Evolutionary conservation across 2,329 filamentous ascomycete genomes (phyloP).

Genomic region (Pestalotiopsis sp.): DNA sequence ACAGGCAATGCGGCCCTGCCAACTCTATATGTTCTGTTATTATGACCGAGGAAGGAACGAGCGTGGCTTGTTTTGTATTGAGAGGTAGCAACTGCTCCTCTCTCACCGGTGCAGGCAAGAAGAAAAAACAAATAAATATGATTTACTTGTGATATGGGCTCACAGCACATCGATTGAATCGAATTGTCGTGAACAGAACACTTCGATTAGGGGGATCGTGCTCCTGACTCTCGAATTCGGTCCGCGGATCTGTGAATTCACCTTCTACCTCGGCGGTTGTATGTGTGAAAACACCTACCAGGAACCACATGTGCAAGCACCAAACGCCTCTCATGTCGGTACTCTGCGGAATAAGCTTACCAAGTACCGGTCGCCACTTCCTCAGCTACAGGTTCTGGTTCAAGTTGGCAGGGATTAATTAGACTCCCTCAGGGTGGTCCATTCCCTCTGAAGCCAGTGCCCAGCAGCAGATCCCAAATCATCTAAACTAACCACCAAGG

Average conservation of each 20-base stretch:
- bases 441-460: no score
- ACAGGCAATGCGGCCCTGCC: not conserved
- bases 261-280: no score
- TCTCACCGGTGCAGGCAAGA: not conserved
- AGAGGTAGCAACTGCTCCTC: not conserved
- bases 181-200: no score
- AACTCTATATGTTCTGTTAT: not conserved
- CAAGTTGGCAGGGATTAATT: not conserved
- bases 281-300: not conserved
- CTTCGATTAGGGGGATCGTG: no score
- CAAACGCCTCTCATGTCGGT: not conserved
- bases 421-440: not conserved
- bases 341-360: not conserved
- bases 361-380: not conserved
- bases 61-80: not conserved
- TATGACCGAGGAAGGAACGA: not conserved
- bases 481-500: not conserved
- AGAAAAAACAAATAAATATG: no score
- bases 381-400: not conserved
- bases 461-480: not conserved
- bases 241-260: no score
- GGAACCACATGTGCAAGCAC: not conserved
- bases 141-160: no score
- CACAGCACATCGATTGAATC: no score
- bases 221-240: no score